A percentile compares a stretch with the other conserved stretches of the same genome.
Conservation (phyloP, 2,329 filamentous ascomycete genomes). For the Coniochaeta prunicola region DNA sequence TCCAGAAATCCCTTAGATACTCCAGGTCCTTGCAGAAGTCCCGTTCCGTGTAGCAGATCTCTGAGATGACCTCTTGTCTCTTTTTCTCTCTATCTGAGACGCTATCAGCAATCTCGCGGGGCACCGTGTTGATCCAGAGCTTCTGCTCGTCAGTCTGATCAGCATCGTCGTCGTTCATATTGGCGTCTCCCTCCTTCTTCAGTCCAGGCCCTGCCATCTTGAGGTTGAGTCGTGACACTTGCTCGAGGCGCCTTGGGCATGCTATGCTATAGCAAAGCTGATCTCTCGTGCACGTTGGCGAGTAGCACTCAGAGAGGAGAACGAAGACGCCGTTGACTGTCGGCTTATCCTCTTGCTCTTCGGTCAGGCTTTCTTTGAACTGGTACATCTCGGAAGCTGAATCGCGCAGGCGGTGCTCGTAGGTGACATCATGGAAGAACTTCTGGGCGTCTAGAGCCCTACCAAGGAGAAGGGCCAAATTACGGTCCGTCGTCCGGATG, state of each 20-base stretch:
- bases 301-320: constrained; percentile 93
- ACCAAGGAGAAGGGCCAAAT: constrained; percentile 83
- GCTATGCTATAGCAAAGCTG: constrained; percentile 97
- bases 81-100: constrained; percentile 92
- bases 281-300: constrained; percentile 91
- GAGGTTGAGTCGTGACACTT: constrained; percentile 88
- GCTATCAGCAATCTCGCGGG: constrained; percentile 86
- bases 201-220: constrained; percentile 79
- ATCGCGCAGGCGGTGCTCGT: constrained; percentile 90
- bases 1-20: constrained; percentile 98
- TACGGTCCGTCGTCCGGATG: constrained; percentile 93
- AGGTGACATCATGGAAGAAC: constrained; percentile 98
- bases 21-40: constrained; percentile 99
- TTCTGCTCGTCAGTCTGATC: constrained; percentile 93
- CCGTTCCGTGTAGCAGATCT: constrained; percentile 96
- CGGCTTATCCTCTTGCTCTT: constrained; percentile 65
- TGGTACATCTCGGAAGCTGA: constrained; percentile 95
- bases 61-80: constrained; percentile 94
- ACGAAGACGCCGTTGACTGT: constrained; percentile 93
- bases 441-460: constrained; percentile 94
- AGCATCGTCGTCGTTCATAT: constrained; percentile 67
- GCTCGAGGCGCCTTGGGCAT: constrained; percentile 85
- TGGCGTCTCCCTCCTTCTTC: constrained; percentile 52
- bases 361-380: constrained; percentile 87
- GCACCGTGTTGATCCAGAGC: constrained; percentile 97